Percentiles rank a stretch among this genome's conserved stretches.
phyloP scores from a whole-genome alignment of 371 early-diverging fungal genomes.

The Mortierella sp. region DNA sequence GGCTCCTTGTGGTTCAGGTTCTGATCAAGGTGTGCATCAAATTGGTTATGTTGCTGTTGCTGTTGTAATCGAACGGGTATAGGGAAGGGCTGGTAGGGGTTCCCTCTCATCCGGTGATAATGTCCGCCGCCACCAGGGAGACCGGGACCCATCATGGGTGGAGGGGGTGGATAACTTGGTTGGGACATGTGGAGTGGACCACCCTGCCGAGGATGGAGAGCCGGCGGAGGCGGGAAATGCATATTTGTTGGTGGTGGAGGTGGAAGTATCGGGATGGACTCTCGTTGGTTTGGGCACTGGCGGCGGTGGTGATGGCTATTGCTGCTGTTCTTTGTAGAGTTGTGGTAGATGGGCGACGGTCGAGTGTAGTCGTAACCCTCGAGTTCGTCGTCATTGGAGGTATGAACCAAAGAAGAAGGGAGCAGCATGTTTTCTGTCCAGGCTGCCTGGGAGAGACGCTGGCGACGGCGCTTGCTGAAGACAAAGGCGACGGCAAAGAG shows the following conservation, averaged over 20 bases:
- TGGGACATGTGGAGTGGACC: slow-evolving; percentile 35
- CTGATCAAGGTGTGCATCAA: neutral
- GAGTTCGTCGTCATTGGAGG: slow-evolving; percentile 42
- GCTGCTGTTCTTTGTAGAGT: too few relatives aligned
- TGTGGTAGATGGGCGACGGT: slow-evolving; percentile 22
- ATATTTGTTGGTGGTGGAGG: neutral
- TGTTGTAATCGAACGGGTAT: slow-evolving; percentile 6
- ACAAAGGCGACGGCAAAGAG: slow-evolving; percentile 38
- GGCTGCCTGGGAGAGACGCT: slow-evolving; percentile 32
- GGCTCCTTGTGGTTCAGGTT: slow-evolving; percentile 39
- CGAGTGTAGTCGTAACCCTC: slow-evolving; percentile 43
- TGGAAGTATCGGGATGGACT: neutral
- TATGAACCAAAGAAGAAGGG: slow-evolving; percentile 36
- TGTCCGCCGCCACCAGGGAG: slow-evolving; percentile 8
- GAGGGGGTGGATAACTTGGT: slow-evolving; percentile 36
- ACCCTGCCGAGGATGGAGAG: slow-evolving; percentile 47
- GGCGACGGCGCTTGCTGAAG: slow-evolving; percentile 39
- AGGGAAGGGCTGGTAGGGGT: slow-evolving; percentile 27
- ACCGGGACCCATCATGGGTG: slow-evolving; percentile 15
- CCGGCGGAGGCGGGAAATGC: slow-evolving; percentile 15
- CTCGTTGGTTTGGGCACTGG: slow-evolving; percentile 7
- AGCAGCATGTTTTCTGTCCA: slow-evolving; percentile 51
- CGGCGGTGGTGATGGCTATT: slow-evolving; percentile 24
- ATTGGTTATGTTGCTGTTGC: slow-evolving; percentile 6
- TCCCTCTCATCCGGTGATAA: slow-evolving; percentile 22